A percentile compares a stretch with the other conserved stretches of the same genome.
Evolutionary conservation across 345 rosid genomes (phyloP).

Genomic region (Brassica cretica): DNA sequence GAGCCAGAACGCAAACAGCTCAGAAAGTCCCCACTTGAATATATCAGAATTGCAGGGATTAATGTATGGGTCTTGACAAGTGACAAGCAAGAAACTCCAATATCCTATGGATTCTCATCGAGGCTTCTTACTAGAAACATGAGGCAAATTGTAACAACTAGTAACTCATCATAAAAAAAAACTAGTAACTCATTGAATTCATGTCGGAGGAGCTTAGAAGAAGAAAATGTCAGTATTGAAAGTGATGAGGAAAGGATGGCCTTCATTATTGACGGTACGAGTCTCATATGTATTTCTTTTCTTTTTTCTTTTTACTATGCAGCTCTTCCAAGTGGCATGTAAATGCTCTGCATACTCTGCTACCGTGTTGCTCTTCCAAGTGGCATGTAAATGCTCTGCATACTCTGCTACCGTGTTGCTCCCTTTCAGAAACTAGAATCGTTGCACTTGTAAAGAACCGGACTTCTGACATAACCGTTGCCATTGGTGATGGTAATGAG

Average conservation of each 20-base stretch:
- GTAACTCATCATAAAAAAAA: no score
- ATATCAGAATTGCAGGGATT: constrained; percentile 71
- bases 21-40: no score
- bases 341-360: constrained; percentile 59
- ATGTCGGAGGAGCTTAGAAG: constrained; percentile 71
- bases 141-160: constrained; percentile 74
- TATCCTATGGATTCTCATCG: constrained; percentile 93
- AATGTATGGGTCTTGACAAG: constrained; percentile 98
- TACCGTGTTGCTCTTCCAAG: constrained; percentile 41
- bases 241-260: constrained; percentile 53
- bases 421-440: constrained; percentile 98
- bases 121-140: constrained; percentile 82
- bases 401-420: constrained; percentile 96
- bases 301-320: constrained; percentile 36
- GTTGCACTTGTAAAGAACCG: constrained; percentile 92
- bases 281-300: constrained; percentile 73
- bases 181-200: constrained; percentile 66
- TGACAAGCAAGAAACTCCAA: constrained; percentile 99
- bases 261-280: constrained; percentile 91
- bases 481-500: constrained; percentile 89
- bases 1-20: no score
- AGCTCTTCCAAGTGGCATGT: constrained; percentile 82
- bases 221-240: constrained; percentile 53
- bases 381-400: constrained; percentile 46
- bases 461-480: constrained; percentile 91